A percentile compares a stretch with the other conserved stretches of the same genome.
Evolutionary conservation across 805 yeast genomes (phyloP).

Genomic region (Candida andamanensis): DNA sequence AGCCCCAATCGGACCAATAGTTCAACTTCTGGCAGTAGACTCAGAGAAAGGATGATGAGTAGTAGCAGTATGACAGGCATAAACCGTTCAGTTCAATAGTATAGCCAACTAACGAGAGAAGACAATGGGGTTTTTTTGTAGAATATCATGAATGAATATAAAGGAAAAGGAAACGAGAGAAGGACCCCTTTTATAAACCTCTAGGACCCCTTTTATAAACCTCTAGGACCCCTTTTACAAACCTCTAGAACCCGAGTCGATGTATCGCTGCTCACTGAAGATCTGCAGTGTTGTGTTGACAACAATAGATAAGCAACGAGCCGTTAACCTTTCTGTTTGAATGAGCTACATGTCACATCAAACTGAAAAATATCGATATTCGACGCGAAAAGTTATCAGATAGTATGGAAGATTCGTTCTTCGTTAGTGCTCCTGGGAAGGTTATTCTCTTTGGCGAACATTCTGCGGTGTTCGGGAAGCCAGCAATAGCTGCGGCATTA

Average conservation of each 20-base stretch:
- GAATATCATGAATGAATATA: too few species aligned
- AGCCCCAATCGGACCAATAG: constrained; percentile 22
- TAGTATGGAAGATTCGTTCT: constrained; percentile 34
- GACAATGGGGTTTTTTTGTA: too few species aligned
- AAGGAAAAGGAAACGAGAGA: too few species aligned
- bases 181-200: too few species aligned
- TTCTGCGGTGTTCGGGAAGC: constrained; percentile 88
- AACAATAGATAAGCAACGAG: too few species aligned
- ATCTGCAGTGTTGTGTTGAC: too few species aligned
- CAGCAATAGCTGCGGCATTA: constrained; percentile 94
- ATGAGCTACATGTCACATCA: background rate
- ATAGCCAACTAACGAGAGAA: background rate
- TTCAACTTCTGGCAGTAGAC: constrained; percentile 22
- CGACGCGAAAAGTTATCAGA: background rate
- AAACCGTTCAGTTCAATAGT: too few species aligned
- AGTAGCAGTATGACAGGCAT: constrained; percentile 14
- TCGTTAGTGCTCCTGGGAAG: constrained; percentile 93
- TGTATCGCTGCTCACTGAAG: too few species aligned
- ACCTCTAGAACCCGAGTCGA: too few species aligned
- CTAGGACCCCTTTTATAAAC: too few species aligned
- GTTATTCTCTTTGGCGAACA: constrained; percentile 96
- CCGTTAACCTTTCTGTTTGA: too few species aligned
- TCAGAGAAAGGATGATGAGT: constrained; percentile 25
- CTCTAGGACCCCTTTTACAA: too few species aligned
- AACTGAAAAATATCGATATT: constrained; percentile 1